These are phyloP conservation scores for Dissoconium aciculare DNA, from an alignment of 2,329 filamentous ascomycete genomes.

Conservation along the genomic window DNA sequence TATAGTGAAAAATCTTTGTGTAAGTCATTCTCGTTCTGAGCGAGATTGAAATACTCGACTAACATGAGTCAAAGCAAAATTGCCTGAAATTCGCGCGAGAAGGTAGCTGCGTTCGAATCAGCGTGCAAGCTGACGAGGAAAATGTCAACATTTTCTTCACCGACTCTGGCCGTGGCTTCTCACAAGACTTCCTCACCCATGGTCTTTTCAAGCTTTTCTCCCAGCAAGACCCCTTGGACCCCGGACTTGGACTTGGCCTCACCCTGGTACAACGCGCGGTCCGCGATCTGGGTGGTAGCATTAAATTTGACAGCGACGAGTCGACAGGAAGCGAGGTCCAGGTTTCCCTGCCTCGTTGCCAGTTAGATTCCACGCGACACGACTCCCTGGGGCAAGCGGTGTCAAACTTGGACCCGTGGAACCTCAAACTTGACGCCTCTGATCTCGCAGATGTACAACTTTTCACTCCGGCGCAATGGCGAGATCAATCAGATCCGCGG, in stretches of 20 bases:
- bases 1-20: conserved; percentile 5
- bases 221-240: conserved; percentile 44
- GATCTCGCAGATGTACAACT: conserved; percentile 6
- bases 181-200: conserved; percentile 43
- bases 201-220: conserved; percentile 46
- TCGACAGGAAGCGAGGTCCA: conserved; percentile 7
- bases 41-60: neutral
- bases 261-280: conserved; percentile 46
- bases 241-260: conserved; percentile 47
- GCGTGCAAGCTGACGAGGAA: conserved; percentile 15
- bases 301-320: conserved; percentile 20
- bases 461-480: conserved; percentile 3
- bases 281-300: conserved; percentile 41
- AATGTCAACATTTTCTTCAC: conserved; percentile 26
- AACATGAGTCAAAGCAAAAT: conserved; percentile 21
- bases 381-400: too few species aligned
- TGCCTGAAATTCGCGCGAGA: conserved; percentile 28
- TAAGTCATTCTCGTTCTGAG: neutral
- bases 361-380: neutral
- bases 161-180: conserved; percentile 51
- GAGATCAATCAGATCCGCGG: neutral
- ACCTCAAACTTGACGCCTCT: too few species aligned
- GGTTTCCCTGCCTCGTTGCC: conserved; percentile 3
- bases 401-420: too few species aligned
- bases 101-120: conserved; percentile 24